A percentile compares a stretch with the other conserved stretches of the same genome.
Evolutionary conservation across 1,284 basidiomycete genomes (phyloP).

Genomic region (Puccinia coronata): DNA sequence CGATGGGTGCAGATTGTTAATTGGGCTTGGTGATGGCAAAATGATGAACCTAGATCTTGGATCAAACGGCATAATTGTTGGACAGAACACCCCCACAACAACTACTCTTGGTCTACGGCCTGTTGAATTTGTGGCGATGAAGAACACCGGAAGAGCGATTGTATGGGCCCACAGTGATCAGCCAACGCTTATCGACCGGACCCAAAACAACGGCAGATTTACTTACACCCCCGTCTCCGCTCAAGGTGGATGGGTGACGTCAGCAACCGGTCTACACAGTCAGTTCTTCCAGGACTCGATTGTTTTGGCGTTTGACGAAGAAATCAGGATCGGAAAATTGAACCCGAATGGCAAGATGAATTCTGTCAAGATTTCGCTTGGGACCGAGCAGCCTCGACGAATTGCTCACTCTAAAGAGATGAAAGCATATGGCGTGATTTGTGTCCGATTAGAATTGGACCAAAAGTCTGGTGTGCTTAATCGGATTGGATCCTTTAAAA

Average conservation of each 20-base stretch:
- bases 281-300: background rate
- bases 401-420: constrained; percentile 30
- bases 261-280: background rate
- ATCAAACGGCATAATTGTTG: background rate
- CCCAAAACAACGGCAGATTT: constrained; percentile 14
- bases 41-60: constrained; percentile 10
- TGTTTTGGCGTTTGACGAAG: background rate
- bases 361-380: constrained; percentile 27
- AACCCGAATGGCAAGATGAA: constrained; percentile 15
- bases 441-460: constrained; percentile 20
- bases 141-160: background rate
- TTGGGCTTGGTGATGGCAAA: constrained; percentile 28
- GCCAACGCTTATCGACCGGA: constrained; percentile 2
- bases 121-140: constrained; percentile 5
- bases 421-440: constrained; percentile 38
- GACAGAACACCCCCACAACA: background rate
- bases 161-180: constrained; percentile 29
- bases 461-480: constrained; percentile 14
- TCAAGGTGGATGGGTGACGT: background rate
- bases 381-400: constrained; percentile 29
- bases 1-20: constrained; percentile 2
- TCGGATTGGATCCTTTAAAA: constrained; percentile 25
- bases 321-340: constrained; percentile 20
- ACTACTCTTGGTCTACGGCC: constrained; percentile 19
- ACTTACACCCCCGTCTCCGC: constrained; percentile 2